Evolutionary conservation across 208 protist species (phyloP).

Genomic region (Zelonia costaricensis): DNA sequence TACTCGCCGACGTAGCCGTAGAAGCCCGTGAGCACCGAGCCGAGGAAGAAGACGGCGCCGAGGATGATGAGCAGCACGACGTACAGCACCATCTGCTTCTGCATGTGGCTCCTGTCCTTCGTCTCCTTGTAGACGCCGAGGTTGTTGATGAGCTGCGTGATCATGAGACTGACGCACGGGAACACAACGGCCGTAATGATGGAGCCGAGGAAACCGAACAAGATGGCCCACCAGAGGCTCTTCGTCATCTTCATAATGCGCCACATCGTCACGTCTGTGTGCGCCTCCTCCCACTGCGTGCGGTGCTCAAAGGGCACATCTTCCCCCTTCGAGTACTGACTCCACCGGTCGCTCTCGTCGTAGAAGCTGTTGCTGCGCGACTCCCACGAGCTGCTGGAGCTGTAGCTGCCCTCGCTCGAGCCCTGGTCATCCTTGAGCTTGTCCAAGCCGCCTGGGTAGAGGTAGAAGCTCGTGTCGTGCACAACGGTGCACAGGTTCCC

Average conservation of each 20-base stretch:
- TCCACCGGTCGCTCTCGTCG: conserved; percentile 17
- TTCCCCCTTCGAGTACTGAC: conserved; percentile 45
- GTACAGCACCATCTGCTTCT: conserved; percentile 33
- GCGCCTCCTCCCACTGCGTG: conserved; percentile 56
- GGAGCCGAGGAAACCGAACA: conserved; percentile 62
- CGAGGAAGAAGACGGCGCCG: conserved; percentile 35
- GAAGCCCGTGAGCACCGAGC: conserved; percentile 51
- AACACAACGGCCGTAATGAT: conserved; percentile 33
- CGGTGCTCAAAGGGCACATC: conserved; percentile 60
- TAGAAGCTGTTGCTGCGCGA: conserved; percentile 3
- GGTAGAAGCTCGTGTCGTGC: conserved; percentile 50
- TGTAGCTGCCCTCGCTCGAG: background rate
- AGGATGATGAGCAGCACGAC: conserved; percentile 56
- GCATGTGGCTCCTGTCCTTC: conserved; percentile 30
- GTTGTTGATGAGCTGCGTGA: conserved; percentile 45
- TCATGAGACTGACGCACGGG: conserved; percentile 49
- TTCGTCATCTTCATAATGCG: conserved; percentile 62
- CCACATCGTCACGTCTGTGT: conserved; percentile 35
- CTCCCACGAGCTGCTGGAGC: conserved; percentile 15
- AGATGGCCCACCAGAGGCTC: conserved; percentile 33
- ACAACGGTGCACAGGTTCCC: conserved; percentile 23
- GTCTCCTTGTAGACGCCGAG: conserved; percentile 40
- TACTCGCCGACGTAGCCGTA: conserved; percentile 79
- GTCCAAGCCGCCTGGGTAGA: conserved; percentile 10
- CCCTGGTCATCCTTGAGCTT: conserved; percentile 1